phyloP scores from a whole-genome alignment of 345 rosid genomes.

The Noccaea bulbosa region DNA sequence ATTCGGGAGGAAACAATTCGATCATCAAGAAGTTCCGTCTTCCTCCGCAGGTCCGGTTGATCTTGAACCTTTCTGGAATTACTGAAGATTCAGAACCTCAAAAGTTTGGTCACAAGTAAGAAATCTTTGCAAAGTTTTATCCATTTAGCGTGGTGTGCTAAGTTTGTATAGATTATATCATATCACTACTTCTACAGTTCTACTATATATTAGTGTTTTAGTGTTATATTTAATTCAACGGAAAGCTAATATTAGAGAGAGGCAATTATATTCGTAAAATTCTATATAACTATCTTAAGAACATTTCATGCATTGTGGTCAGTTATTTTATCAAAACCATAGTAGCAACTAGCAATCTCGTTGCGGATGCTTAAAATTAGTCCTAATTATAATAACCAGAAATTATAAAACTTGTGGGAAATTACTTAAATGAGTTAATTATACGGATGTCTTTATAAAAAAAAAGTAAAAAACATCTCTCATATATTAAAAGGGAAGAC shows the following conservation, averaged over 20 bases:
- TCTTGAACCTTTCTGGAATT: constrained; percentile 70
- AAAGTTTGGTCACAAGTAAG: constrained; percentile 22
- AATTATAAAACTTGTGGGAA: no score
- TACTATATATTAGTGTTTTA: neutral
- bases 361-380: no score
- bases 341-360: no score
- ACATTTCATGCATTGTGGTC: neutral
- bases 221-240: neutral
- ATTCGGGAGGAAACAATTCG: constrained; percentile 49
- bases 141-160: constrained; percentile 33
- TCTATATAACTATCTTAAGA: neutral
- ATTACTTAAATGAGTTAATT: no score
- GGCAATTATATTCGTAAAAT: neutral
- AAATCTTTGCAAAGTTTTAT: constrained; percentile 21
- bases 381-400: no score
- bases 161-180: constrained; percentile 42
- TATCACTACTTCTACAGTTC: constrained; percentile 3
- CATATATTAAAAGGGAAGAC: no score
- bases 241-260: constrained; percentile 6
- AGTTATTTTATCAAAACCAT: neutral
- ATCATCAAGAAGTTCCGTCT: constrained; percentile 55
- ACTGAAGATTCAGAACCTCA: constrained; percentile 41
- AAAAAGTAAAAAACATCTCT: no score
- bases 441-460: no score
- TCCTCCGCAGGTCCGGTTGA: constrained; percentile 52